Percentiles rank a stretch among this genome's conserved stretches.
Conservation (phyloP, 805 yeast genomes). For the Ogataea philodendri region DNA sequence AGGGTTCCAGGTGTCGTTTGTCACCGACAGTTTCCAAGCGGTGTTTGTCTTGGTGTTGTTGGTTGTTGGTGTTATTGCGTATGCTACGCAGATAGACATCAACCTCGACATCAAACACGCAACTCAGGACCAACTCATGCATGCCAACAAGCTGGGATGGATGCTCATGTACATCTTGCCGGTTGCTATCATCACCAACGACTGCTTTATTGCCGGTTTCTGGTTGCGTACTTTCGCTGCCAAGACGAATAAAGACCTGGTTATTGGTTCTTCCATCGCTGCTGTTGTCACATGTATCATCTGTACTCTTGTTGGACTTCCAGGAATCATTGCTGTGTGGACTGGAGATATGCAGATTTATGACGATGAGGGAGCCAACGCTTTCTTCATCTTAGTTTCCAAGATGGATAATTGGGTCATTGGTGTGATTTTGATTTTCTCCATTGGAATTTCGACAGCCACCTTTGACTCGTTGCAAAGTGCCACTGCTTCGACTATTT, state of each 20-base stretch:
- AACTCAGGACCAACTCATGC: slow-evolving; percentile 62
- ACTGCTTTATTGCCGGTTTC: slow-evolving; percentile 85
- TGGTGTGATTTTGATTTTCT: slow-evolving; percentile 77
- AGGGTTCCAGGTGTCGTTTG: slow-evolving; percentile 84
- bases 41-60: slow-evolving; percentile 61
- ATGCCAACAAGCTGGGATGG: slow-evolving; percentile 78
- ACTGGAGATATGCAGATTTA: slow-evolving; percentile 59
- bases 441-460: slow-evolving; percentile 75
- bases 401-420: slow-evolving; percentile 83
- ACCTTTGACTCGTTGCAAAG: slow-evolving; percentile 88
- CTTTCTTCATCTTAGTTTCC: slow-evolving; percentile 68
- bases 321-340: slow-evolving; percentile 93
- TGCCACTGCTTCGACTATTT: slow-evolving; percentile 82
- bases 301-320: slow-evolving; percentile 70
- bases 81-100: slow-evolving; percentile 70
- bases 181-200: slow-evolving; percentile 87
- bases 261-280: slow-evolving; percentile 75
- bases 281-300: slow-evolving; percentile 61
- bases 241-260: slow-evolving; percentile 67
- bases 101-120: slow-evolving; percentile 57
- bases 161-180: slow-evolving; percentile 80
- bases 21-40: slow-evolving; percentile 88
- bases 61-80: slow-evolving; percentile 71
- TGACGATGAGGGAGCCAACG: slow-evolving; percentile 59
- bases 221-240: slow-evolving; percentile 96